Conservation (phyloP, 331 rosid genomes). For the Malus hybrid region DNA sequence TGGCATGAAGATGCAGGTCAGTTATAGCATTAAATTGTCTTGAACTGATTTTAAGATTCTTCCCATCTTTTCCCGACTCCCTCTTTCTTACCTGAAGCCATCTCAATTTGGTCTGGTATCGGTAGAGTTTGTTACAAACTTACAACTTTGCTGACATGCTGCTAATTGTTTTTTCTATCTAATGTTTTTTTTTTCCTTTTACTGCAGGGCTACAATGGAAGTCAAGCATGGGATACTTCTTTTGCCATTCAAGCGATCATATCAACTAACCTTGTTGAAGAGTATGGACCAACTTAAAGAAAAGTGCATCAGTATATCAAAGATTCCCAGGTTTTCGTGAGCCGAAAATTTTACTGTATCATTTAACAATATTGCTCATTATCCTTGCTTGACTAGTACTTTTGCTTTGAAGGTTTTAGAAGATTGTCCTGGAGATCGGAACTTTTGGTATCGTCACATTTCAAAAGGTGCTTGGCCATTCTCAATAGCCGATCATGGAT, state of each 20-base stretch:
- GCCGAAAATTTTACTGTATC: neutral
- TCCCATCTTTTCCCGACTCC: neutral
- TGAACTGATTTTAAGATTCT: neutral
- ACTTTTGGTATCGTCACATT: conserved; percentile 10
- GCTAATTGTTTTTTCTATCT: neutral
- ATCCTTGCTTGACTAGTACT: neutral
- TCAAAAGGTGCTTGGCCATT: conserved; percentile 30
- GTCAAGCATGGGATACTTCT: conserved; percentile 13
- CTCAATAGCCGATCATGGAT: conserved; percentile 33
- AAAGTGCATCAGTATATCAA: conserved; percentile 7
- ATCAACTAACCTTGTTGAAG: conserved; percentile 4
- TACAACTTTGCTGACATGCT: too few species aligned
- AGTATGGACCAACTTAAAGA: conserved; percentile 2
- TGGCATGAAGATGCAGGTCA: conserved; percentile 39
- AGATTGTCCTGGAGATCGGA: conserved; percentile 11
- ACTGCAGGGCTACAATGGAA: conserved; percentile 11
- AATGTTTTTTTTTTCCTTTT: neutral
- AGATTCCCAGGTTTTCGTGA: neutral
- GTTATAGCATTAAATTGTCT: neutral
- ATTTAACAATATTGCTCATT: neutral
- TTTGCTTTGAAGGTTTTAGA: conserved; percentile 5
- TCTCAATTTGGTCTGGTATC: too few species aligned
- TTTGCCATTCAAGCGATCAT: conserved; percentile 11
- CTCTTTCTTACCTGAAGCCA: neutral
- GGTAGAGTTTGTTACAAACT: too few species aligned